phyloP scores from a whole-genome alignment of 2,329 filamentous ascomycete species.

The Lasiodiplodia citricola region DNA sequence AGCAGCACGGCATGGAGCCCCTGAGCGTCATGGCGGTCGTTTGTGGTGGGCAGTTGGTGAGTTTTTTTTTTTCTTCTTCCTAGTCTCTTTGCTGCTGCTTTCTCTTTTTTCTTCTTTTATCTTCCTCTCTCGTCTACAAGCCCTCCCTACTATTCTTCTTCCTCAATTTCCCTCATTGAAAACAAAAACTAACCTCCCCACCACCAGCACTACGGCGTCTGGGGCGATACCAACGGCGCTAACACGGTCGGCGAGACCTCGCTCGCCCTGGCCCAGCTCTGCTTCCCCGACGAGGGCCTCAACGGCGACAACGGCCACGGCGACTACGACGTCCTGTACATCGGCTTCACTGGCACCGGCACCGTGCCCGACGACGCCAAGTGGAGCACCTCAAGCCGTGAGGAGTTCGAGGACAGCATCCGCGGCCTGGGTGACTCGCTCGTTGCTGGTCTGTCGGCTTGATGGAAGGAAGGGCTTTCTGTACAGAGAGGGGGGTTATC shows the following conservation, averaged over 20 bases:
- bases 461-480: not conserved
- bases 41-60: slow-evolving; percentile 54
- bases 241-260: slow-evolving; percentile 62
- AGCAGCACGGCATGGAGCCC: slow-evolving; percentile 53
- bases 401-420: slow-evolving; percentile 62
- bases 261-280: slow-evolving; percentile 63
- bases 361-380: slow-evolving; percentile 62
- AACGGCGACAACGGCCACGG: slow-evolving; percentile 63
- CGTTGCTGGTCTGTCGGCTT: slow-evolving; percentile 39
- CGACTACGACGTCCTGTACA: slow-evolving; percentile 64
- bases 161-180: too few species aligned
- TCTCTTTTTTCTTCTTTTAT: too few species aligned
- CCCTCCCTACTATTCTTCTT: not conserved
- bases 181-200: not conserved
- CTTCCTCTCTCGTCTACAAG: not conserved
- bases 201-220: slow-evolving; percentile 61
- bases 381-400: slow-evolving; percentile 59
- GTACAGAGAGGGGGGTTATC: too few species aligned
- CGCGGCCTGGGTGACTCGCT: slow-evolving; percentile 57
- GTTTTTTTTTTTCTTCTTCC: too few species aligned
- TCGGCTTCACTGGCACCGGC: slow-evolving; percentile 63
- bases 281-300: slow-evolving; percentile 55
- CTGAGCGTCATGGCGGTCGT: slow-evolving; percentile 63
- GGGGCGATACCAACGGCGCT: slow-evolving; percentile 67
- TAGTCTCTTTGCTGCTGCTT: too few species aligned